A percentile compares a stretch with the other conserved stretches of the same genome.
Evolutionary conservation across 768 basidiomycete genomes (phyloP).

Genomic region (Hortiboletus flavorubellus): DNA sequence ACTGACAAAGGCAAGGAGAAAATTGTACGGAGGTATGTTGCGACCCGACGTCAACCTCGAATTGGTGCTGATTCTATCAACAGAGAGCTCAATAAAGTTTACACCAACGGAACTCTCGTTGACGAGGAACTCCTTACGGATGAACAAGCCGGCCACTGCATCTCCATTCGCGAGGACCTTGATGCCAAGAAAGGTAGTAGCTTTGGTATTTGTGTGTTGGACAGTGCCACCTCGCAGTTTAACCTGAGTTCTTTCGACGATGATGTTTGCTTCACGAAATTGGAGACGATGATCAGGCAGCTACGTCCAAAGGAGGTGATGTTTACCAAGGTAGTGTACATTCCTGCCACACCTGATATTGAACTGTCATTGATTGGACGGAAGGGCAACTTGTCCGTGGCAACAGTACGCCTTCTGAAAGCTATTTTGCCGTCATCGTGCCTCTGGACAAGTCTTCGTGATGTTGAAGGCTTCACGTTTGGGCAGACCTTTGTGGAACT

Average conservation of each 20-base stretch:
- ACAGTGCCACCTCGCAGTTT: slow-evolving; percentile 95
- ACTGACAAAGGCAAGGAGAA: slow-evolving; percentile 67
- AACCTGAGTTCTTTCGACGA: slow-evolving; percentile 87
- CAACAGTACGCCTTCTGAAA: slow-evolving; percentile 81
- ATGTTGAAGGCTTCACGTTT: slow-evolving; percentile 79
- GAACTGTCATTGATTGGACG: background rate
- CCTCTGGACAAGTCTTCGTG: slow-evolving; percentile 83
- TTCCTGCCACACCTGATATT: background rate
- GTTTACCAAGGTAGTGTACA: slow-evolving; percentile 67
- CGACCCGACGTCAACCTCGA: background rate
- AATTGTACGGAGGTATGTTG: slow-evolving; percentile 74
- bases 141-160: slow-evolving; percentile 94
- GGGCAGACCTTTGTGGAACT: slow-evolving; percentile 68
- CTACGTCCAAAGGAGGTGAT: slow-evolving; percentile 89
- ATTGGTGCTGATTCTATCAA: slow-evolving; percentile 3
- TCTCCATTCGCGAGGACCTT: slow-evolving; percentile 72
- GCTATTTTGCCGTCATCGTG: slow-evolving; percentile 74
- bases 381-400: slow-evolving; percentile 82
- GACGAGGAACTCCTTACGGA: slow-evolving; percentile 86
- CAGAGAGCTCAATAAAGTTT: slow-evolving; percentile 91
- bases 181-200: slow-evolving; percentile 39
- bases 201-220: slow-evolving; percentile 89
- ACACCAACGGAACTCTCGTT: slow-evolving; percentile 94
- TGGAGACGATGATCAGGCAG: slow-evolving; percentile 93
- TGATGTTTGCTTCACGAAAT: slow-evolving; percentile 85